Evolutionary conservation across 805 yeast species (phyloP).

Genomic region (Starmerella geochares): DNA sequence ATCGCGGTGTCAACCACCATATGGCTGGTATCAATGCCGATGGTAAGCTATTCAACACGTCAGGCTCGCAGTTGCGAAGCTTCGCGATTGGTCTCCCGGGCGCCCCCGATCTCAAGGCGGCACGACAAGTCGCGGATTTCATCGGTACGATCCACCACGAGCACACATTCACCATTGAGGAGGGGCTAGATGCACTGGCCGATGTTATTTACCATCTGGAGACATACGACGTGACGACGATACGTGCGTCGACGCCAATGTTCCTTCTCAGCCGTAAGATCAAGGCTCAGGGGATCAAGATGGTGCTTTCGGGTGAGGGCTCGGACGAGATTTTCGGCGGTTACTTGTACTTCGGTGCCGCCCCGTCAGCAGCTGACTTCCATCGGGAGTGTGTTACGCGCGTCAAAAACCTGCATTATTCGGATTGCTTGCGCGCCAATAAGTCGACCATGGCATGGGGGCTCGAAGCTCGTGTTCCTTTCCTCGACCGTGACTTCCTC

Average conservation of each 20-base stretch:
- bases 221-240: constrained; percentile 96
- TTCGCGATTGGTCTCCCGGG: constrained; percentile 95
- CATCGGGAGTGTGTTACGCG: constrained; percentile 91
- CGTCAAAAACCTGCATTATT: constrained; percentile 91
- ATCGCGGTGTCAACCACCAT: constrained; percentile 51
- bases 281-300: constrained; percentile 98
- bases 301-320: constrained; percentile 98
- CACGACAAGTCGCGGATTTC: constrained; percentile 89
- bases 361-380: constrained; percentile 88
- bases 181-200: constrained; percentile 88
- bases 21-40: constrained; percentile 86
- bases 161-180: constrained; percentile 92
- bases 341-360: constrained; percentile 91
- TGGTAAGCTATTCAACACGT: constrained; percentile 63
- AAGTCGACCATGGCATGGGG: constrained; percentile 99
- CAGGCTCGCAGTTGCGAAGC: constrained; percentile 70
- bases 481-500: constrained; percentile 88
- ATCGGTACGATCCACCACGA: constrained; percentile 96
- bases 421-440: constrained; percentile 98
- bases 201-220: constrained; percentile 95
- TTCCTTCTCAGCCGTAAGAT: constrained; percentile 89
- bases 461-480: constrained; percentile 98
- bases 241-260: constrained; percentile 99
- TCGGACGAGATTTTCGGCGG: constrained; percentile 99
- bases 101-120: constrained; percentile 96